Evolutionary conservation across 176 grass and related monocot genomes (phyloP).

Genomic region (Cymbopogon citratus): DNA sequence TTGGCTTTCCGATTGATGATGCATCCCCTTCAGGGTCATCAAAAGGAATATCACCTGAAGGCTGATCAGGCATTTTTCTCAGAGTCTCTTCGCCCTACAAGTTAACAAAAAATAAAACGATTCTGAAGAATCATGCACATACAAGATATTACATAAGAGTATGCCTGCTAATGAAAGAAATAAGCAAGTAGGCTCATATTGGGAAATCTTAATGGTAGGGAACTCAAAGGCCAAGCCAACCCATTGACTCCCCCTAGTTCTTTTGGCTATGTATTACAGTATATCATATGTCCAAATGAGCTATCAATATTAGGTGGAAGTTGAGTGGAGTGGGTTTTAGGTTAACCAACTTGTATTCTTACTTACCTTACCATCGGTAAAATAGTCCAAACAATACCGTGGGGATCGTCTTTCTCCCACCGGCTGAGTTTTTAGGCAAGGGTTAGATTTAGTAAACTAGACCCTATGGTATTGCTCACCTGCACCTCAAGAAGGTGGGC

Average conservation of each 20-base stretch:
- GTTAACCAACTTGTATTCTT: not conserved
- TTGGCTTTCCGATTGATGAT: constrained; percentile 33
- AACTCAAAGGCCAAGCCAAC: not conserved
- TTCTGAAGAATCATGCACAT: not conserved
- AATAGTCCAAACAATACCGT: not conserved
- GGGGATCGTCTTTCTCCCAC: not conserved
- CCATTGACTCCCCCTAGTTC: not conserved
- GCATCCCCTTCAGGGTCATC: constrained; percentile 15
- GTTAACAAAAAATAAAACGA: not conserved
- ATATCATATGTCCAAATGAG: not conserved
- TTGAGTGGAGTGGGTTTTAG: not conserved
- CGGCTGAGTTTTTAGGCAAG: not conserved
- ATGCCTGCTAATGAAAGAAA: constrained; percentile 1
- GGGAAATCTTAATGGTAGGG: not conserved
- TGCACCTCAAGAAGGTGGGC: constrained; percentile 75
- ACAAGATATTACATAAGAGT: not conserved
- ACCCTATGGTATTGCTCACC: constrained; percentile 39
- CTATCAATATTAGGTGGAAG: not conserved
- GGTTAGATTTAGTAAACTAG: not conserved
- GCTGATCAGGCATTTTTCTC: not conserved
- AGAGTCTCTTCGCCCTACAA: constrained; percentile 26
- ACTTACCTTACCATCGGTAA: not conserved
- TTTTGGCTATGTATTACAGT: not conserved
- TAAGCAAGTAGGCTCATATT: not conserved
- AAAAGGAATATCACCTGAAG: constrained; percentile 10